phyloP scores from a whole-genome alignment of 345 rosid species.

The Salix purpurea region DNA sequence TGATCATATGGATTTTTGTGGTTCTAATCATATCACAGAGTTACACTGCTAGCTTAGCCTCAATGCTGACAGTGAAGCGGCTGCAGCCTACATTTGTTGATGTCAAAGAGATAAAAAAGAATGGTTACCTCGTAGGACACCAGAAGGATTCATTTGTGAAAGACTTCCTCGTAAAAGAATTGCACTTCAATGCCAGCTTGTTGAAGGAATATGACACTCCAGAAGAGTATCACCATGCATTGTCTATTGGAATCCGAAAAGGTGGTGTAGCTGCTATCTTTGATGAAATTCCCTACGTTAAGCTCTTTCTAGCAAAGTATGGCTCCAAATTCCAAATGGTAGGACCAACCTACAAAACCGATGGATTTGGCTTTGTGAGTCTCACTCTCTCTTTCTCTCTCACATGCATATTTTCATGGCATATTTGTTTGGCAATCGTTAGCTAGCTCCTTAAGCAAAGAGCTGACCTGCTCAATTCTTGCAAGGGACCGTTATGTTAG shows the following conservation, averaged over 20 bases:
- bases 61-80: conserved; percentile 40
- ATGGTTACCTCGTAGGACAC: conserved; percentile 31
- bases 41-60: conserved; percentile 50
- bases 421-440: no score
- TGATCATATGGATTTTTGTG: conserved; percentile 50
- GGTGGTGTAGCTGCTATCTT: conserved; percentile 27
- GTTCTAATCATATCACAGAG: conserved; percentile 47
- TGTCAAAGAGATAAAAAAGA: not conserved
- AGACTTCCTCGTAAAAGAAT: not conserved
- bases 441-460: no score
- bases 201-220: not conserved
- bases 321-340: not conserved
- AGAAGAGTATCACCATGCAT: not conserved
- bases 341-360: not conserved
- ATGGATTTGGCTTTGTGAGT: not conserved
- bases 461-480: no score
- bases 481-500: no score
- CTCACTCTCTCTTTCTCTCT: not conserved
- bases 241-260: conserved; percentile 15
- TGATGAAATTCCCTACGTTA: conserved; percentile 42
- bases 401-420: no score
- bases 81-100: conserved; percentile 24
- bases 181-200: not conserved
- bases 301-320: conserved; percentile 32
- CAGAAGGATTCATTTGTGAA: conserved; percentile 25